Evolutionary conservation across 2,329 filamentous ascomycete species (phyloP), one percentile per base, ranked within the genome.

Genomic region (Myriosclerotinia duriaeana): DNA sequence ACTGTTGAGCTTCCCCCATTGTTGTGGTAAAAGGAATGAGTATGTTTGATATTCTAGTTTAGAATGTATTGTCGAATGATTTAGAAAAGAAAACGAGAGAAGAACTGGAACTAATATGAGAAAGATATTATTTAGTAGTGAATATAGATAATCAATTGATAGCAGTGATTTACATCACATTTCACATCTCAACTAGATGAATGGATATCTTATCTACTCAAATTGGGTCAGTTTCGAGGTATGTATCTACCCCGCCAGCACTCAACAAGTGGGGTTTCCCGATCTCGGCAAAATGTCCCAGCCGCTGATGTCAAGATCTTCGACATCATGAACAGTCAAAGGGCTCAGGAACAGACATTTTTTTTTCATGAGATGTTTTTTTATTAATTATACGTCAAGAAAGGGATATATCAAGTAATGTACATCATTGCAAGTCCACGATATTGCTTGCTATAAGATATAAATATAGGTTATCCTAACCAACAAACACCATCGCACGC

Each of bases 181-280:
- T 22, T 55, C 53, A 53, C 17, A 53, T n/a, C 34, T 34, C 15
- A 22, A 22, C 26, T 26, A 3, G 26, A 26, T 26, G 26, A 3
- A 6, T 38, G 6, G 34, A 48, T 44, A 44, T 44, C 42, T 50
- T 50, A 38, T 60, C 58, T 36, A 38, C 20, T 20, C 14, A 15
- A 44, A 4, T 56, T 56, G 54, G 36, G 53, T 22, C 22, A 50
- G 20, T 22, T 60, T 52, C 17, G n/a, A 59, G 56, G 22, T n/a
- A 52, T 8, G 5, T 5, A 15, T n/a, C 15, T 60, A 60, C 44
- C 38, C 52, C 26, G 61, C 54, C 26, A 36, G 5, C 50, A 48
- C 46, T 44, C 26, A 40, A 50, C 26, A 60, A 50, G 64, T 61
- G 64, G 64, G 54, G 38, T 40, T 60, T 60, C 40, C 64, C 64